A percentile compares a stretch with the other conserved stretches of the same genome.
Conservation (phyloP, 495 filamentous ascomycete genomes). For the Penicillium soppii region DNA sequence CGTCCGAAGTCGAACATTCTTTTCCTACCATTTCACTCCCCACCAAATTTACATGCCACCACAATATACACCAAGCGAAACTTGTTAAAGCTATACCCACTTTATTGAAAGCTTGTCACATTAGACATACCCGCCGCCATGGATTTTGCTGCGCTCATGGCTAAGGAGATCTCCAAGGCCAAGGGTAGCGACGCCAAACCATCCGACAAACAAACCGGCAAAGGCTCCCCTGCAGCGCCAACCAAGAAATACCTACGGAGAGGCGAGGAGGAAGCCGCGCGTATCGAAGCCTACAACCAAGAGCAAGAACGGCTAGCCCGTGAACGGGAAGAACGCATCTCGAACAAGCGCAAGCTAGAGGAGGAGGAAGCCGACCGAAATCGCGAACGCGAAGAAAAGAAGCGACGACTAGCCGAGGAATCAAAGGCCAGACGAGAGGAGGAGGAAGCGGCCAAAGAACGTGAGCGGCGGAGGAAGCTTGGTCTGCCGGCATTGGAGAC, state of each 20-base stretch:
- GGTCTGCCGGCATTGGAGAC: slow-evolving; percentile 72
- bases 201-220: slow-evolving; percentile 17
- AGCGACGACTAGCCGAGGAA: slow-evolving; percentile 76
- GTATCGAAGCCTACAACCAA: slow-evolving; percentile 74
- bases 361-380: slow-evolving; percentile 75
- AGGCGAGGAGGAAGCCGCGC: slow-evolving; percentile 80
- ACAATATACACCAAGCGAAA: background rate
- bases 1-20: slow-evolving; percentile 14
- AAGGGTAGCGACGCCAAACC: slow-evolving; percentile 46
- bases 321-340: slow-evolving; percentile 63
- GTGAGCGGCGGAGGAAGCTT: slow-evolving; percentile 51
- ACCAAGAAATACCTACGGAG: slow-evolving; percentile 83
- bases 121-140: slow-evolving; percentile 48
- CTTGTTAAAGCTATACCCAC: background rate
- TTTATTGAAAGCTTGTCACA: background rate
- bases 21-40: slow-evolving; percentile 8
- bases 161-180: slow-evolving; percentile 80
- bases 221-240: slow-evolving; percentile 31
- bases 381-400: slow-evolving; percentile 74
- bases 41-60: background rate
- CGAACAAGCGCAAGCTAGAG: slow-evolving; percentile 84
- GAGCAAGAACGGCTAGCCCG: slow-evolving; percentile 70
- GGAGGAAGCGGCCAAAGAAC: slow-evolving; percentile 59
- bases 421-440: slow-evolving; percentile 66
- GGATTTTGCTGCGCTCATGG: slow-evolving; percentile 94